Percentiles rank a stretch among this genome's conserved stretches.
phyloP scores from a whole-genome alignment of 768 basidiomycete species.

The Candolleomyces efflorescens region DNA sequence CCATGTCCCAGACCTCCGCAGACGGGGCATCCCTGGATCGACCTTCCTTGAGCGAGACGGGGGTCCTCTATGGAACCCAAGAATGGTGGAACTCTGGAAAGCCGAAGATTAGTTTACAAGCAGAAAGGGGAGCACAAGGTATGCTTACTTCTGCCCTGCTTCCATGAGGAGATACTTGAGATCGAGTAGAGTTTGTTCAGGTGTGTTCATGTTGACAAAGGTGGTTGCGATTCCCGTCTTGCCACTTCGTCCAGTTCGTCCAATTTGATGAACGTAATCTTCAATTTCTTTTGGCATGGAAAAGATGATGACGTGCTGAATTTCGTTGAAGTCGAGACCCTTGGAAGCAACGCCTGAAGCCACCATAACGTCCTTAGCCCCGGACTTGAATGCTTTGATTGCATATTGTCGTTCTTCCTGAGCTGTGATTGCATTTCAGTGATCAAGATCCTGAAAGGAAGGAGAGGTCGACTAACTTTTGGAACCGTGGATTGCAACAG shows the following conservation, averaged over 20 bases:
- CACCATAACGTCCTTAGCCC: constrained; percentile 99
- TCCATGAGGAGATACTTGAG: constrained; percentile 96
- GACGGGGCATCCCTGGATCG: constrained; percentile 86
- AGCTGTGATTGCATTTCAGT: constrained; percentile 39
- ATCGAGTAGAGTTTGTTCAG: constrained; percentile 94
- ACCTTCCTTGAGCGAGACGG: constrained; percentile 70
- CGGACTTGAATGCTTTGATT: constrained; percentile 96
- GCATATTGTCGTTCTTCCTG: constrained; percentile 99
- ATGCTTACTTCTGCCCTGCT: constrained; percentile 88
- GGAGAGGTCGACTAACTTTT: constrained; percentile 59
- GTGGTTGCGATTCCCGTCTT: constrained; percentile 99
- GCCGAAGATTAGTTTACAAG: constrained; percentile 5
- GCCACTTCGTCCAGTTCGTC: constrained; percentile 94
- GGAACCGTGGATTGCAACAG: constrained; percentile 97
- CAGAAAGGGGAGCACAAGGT: not conserved
- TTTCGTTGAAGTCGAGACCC: constrained; percentile 97
- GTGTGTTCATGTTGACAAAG: constrained; percentile 97
- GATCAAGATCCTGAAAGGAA: not conserved
- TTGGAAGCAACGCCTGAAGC: constrained; percentile 97
- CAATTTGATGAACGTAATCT: constrained; percentile 99
- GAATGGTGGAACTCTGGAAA: constrained; percentile 86
- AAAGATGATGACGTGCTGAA: constrained; percentile 98
- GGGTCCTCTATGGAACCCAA: constrained; percentile 88
- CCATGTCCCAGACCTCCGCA: constrained; percentile 97
- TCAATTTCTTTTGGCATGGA: constrained; percentile 99